These are phyloP conservation scores for Xylaria sp. DNA, from an alignment of 2,329 filamentous ascomycete genomes.

Conservation along the genomic window DNA sequence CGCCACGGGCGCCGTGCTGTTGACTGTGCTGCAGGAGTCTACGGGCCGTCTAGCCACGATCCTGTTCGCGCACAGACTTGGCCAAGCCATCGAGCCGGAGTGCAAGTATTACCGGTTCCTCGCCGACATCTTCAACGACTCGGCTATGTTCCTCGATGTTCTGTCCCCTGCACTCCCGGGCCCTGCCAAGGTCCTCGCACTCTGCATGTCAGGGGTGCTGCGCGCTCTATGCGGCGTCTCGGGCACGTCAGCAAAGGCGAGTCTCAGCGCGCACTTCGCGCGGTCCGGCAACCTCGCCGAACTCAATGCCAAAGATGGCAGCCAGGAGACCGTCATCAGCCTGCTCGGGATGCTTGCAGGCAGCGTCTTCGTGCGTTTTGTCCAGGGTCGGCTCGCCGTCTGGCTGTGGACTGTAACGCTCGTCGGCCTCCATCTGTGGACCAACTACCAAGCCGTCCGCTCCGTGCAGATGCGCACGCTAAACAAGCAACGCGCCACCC, in stretches of 20 bases:
- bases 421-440: constrained; percentile 79
- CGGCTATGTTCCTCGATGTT: constrained; percentile 85
- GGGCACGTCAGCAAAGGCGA: constrained; percentile 89
- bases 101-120: constrained; percentile 90
- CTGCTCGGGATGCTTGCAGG: constrained; percentile 87
- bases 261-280: constrained; percentile 91
- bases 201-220: constrained; percentile 62
- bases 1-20: constrained; percentile 81
- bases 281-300: constrained; percentile 87
- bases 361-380: constrained; percentile 79
- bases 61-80: constrained; percentile 82
- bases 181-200: constrained; percentile 59
- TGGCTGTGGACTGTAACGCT: constrained; percentile 78
- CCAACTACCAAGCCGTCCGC: constrained; percentile 87
- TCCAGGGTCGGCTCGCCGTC: constrained; percentile 76
- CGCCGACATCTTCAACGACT: constrained; percentile 89
- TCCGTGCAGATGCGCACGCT: constrained; percentile 84
- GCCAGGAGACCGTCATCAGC: constrained; percentile 93
- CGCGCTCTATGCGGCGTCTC: constrained; percentile 84
- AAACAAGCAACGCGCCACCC: constrained; percentile 85
- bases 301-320: constrained; percentile 89
- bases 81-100: constrained; percentile 85
- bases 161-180: constrained; percentile 74
- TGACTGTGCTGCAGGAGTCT: constrained; percentile 84
- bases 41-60: constrained; percentile 87